These are phyloP conservation scores for Tagetes erecta DNA, from an alignment of 129 eudicot genomes.

Conservation along the genomic window DNA sequence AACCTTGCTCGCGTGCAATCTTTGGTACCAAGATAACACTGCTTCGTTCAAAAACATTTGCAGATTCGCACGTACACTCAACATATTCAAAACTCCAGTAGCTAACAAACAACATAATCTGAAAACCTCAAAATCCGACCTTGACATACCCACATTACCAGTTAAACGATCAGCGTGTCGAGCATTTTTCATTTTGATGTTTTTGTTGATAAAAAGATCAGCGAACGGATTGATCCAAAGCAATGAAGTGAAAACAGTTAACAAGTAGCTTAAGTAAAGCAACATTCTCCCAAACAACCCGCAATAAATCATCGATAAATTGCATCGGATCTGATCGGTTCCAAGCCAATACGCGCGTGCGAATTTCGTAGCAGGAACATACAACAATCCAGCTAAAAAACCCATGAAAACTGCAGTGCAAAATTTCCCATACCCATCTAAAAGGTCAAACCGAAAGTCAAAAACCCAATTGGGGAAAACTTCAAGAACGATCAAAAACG, in stretches of 20 bases:
- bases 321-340: constrained; percentile 82
- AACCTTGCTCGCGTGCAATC: constrained; percentile 80
- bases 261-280: constrained; percentile 55
- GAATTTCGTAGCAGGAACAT: constrained; percentile 61
- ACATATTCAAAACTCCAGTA: constrained; percentile 58
- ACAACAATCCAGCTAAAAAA: constrained; percentile 57
- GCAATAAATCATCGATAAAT: constrained; percentile 74
- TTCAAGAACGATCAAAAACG: constrained; percentile 41
- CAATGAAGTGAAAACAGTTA: constrained; percentile 58
- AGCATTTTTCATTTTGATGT: constrained; percentile 23
- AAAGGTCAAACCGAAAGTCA: constrained; percentile 53
- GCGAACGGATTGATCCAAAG: constrained; percentile 83
- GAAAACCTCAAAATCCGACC: constrained; percentile 58
- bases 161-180: constrained; percentile 40
- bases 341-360: constrained; percentile 93
- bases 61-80: constrained; percentile 54
- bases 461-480: constrained; percentile 56
- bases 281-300: constrained; percentile 75
- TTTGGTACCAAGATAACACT: constrained; percentile 92
- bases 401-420: constrained; percentile 61
- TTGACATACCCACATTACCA: constrained; percentile 67
- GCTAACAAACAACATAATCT: constrained; percentile 64
- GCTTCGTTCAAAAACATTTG: constrained; percentile 92
- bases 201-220: constrained; percentile 50
- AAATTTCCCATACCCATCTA: constrained; percentile 71